Evolutionary conservation across 2,329 filamentous ascomycete genomes (phyloP), one percentile per base, ranked within the genome.

Genomic region (Pyricularia sp.): DNA sequence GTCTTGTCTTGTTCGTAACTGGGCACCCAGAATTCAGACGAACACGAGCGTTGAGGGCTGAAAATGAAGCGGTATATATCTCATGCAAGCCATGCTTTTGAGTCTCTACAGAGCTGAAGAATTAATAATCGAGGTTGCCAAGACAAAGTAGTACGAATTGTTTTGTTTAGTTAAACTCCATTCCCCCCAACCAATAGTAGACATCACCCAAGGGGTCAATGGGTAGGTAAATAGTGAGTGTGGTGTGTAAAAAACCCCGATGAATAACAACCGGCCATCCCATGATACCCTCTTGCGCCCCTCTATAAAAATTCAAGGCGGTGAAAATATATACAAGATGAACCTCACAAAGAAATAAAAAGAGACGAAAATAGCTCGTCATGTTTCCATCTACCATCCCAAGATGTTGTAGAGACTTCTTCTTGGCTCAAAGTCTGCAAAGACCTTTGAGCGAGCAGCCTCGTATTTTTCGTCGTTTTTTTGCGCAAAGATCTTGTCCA

Each of bases 401-500:
- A 68, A 61, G 17, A 68, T 61, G 59, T 68, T 68, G 59, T 68
- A 68, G 1, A 63, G 23, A 36, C 67, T 68, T 10, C 58, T 50
- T 26, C 67, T 36, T n/a, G 67, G 67, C 25, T 68, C 67, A 14
- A 61, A 36, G 4, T 68, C 67, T 4, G 50, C 33, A 61, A 42
- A 68, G 31, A 68, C 30, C 33, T 64, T 68, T 61, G 61, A 28
- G 31, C 67, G 61, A 20, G 67, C 67, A 11, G 58, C 59, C 31
- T 68, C 67, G 67, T 68, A 61, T 33, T 50, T 68, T 28, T 68
- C 67, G 59, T 68, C 67, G 20, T 68, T 68, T 33, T 68, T 68
- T 42, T 68, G 67, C 12, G 67, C 59, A 70, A 81, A 81, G 70
- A 75, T 78, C 59, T 75, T 75, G 70, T 81, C 79, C 73, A 80